Evolutionary conservation across 805 yeast species (phyloP).

Genomic region (Metschnikowia reukaufii): DNA sequence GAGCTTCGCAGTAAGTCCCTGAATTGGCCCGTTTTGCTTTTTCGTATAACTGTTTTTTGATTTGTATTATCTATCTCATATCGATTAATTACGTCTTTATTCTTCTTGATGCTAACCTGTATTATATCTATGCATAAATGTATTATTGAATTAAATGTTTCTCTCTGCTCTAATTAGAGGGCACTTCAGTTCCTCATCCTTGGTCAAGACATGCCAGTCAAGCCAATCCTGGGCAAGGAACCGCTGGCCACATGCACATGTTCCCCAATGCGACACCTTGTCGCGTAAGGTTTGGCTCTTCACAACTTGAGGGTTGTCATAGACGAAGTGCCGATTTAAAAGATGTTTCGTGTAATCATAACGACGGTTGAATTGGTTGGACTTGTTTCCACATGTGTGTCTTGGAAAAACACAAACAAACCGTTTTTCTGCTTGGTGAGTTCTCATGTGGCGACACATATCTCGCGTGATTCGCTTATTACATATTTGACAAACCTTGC

Average conservation of each 20-base stretch:
- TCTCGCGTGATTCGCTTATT: conserved; percentile 57
- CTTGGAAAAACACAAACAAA: conserved; percentile 60
- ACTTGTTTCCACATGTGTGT: conserved; percentile 54
- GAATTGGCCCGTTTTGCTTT: not conserved
- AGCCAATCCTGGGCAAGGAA: conserved; percentile 38
- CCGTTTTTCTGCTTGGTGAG: conserved; percentile 56
- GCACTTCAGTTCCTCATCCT: conserved; percentile 24
- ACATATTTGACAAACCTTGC: conserved; percentile 50
- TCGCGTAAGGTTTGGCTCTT: conserved; percentile 51
- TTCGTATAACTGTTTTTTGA: no score
- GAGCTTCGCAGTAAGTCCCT: conserved; percentile 5
- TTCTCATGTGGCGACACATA: conserved; percentile 60
- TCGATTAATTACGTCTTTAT: no score
- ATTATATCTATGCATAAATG: not conserved
- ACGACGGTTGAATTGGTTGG: conserved; percentile 64
- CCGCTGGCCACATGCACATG: conserved; percentile 45
- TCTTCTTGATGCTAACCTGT: not conserved
- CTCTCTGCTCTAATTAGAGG: conserved; percentile 5
- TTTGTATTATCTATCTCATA: no score
- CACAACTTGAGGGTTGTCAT: conserved; percentile 47
- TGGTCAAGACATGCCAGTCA: conserved; percentile 34
- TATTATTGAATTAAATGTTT: not conserved
- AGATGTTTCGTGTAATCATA: conserved; percentile 69
- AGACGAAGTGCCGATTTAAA: conserved; percentile 57
- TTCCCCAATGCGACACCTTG: conserved; percentile 51